Conservation (phyloP, 2,329 filamentous ascomycete species). For the Ophiocordyceps camponoti-floridani region DNA sequence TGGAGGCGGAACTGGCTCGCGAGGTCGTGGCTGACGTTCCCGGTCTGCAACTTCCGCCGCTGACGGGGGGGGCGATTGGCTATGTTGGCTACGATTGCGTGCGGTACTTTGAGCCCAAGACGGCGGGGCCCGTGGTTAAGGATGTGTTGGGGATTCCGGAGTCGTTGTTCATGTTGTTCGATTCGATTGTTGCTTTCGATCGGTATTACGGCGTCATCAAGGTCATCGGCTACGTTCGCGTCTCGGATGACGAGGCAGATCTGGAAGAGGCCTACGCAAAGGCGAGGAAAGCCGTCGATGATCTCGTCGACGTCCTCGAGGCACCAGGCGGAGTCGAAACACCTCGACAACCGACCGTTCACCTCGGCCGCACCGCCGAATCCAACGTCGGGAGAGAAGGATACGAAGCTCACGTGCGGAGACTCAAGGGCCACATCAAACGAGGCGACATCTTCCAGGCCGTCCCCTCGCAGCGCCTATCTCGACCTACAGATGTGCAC, state of each 20-base stretch:
- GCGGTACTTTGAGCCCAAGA: constrained; percentile 94
- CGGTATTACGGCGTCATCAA: constrained; percentile 88
- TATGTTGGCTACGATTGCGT: constrained; percentile 98
- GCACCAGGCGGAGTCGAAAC: constrained; percentile 54
- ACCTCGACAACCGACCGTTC: constrained; percentile 57
- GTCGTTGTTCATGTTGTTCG: constrained; percentile 91
- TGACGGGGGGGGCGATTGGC: constrained; percentile 85
- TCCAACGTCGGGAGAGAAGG: constrained; percentile 83
- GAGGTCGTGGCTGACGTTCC: constrained; percentile 72
- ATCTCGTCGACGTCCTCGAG: constrained; percentile 54
- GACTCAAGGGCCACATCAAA: constrained; percentile 78
- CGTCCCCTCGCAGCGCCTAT: constrained; percentile 85
- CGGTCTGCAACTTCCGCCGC: constrained; percentile 61
- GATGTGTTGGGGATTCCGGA: constrained; percentile 82
- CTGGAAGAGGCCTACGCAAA: constrained; percentile 49
- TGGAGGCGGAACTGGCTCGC: constrained; percentile 65
- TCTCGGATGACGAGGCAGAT: constrained; percentile 24
- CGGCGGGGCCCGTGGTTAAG: constrained; percentile 63
- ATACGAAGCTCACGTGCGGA: constrained; percentile 78
- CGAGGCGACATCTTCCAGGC: constrained; percentile 94
- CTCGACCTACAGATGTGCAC: constrained; percentile 75
- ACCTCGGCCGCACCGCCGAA: constrained; percentile 58
- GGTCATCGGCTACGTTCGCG: constrained; percentile 75
- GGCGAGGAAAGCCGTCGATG: constrained; percentile 44
- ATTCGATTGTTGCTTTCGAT: constrained; percentile 87